A percentile compares a stretch with the other conserved stretches of the same genome.
phyloP scores from a whole-genome alignment of 192 early-diverging fungal genomes.

The Umbelopsis vinacea region DNA sequence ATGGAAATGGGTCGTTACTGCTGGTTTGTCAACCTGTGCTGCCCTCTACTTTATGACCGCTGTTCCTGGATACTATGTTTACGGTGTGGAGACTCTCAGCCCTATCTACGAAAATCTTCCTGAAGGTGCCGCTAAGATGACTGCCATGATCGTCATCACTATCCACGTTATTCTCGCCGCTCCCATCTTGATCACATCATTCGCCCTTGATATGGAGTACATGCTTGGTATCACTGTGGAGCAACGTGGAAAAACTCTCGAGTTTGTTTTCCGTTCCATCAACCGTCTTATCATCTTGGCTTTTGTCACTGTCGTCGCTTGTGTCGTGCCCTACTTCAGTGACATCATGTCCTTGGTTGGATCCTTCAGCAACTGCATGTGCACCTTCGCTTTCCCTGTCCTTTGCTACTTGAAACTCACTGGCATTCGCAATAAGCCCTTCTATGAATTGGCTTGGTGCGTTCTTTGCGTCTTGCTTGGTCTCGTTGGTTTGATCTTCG shows the following conservation, averaged over 20 bases:
- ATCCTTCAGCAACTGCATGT: conserved; percentile 71
- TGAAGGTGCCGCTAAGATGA: conserved; percentile 46
- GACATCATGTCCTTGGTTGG: conserved; percentile 80
- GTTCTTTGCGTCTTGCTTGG: conserved; percentile 31
- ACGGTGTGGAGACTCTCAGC: conserved; percentile 55
- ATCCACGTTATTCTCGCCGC: conserved; percentile 69
- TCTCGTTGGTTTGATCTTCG: conserved; percentile 39
- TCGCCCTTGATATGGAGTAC: conserved; percentile 65
- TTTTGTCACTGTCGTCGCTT: conserved; percentile 58
- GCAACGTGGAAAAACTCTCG: conserved; percentile 35
- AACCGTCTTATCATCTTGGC: conserved; percentile 60
- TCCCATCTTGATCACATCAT: conserved; percentile 68
- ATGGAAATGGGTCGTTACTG: conserved; percentile 59
- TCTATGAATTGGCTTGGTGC: conserved; percentile 44
- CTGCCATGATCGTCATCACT: conserved; percentile 63
- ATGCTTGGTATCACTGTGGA: conserved; percentile 49
- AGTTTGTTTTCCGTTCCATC: conserved; percentile 47
- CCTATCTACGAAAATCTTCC: conserved; percentile 67
- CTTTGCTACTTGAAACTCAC: conserved; percentile 77
- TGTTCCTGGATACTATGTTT: conserved; percentile 64
- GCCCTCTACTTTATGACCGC: conserved; percentile 68
- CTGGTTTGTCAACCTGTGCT: conserved; percentile 58
- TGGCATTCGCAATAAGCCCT: conserved; percentile 48
- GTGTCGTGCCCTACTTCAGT: conserved; percentile 78
- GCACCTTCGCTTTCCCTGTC: conserved; percentile 85